phyloP scores from a whole-genome alignment of 2,329 filamentous ascomycete genomes.

The Thermoascus crustaceus region DNA sequence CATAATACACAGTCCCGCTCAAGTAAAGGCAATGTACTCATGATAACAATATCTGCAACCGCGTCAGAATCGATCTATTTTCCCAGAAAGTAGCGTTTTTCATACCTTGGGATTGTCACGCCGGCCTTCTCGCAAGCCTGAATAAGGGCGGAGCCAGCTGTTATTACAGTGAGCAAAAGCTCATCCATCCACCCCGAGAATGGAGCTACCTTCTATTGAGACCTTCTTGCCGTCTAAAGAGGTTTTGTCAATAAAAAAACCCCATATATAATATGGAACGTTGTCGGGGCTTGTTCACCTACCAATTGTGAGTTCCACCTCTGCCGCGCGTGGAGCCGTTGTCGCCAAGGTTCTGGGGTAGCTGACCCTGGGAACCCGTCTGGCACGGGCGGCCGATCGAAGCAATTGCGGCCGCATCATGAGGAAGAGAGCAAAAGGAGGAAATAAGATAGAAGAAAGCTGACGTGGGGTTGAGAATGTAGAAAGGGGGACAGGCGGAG shows the following conservation, averaged over 20 bases:
- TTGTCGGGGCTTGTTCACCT: too few species aligned
- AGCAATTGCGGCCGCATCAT: constrained; percentile 59
- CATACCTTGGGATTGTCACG: constrained; percentile 73
- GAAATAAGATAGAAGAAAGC: constrained; percentile 8
- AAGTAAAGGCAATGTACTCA: constrained; percentile 56
- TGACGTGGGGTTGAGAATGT: constrained; percentile 11
- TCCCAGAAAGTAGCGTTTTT: constrained; percentile 7
- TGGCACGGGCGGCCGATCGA: constrained; percentile 52
- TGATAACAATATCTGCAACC: constrained; percentile 85
- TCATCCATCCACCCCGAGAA: neutral
- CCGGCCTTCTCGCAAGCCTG: constrained; percentile 99
- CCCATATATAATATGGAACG: constrained; percentile 53
- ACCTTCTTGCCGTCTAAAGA: constrained; percentile 88
- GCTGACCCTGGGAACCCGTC: constrained; percentile 44
- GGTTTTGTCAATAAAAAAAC: constrained; percentile 29
- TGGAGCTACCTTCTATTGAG: constrained; percentile 76
- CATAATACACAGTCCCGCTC: constrained; percentile 12
- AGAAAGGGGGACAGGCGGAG: constrained; percentile 13
- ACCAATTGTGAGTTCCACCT: constrained; percentile 97
- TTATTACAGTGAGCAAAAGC: constrained; percentile 20
- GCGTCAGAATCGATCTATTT: constrained; percentile 24
- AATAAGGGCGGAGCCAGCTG: constrained; percentile 92
- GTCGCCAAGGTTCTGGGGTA: constrained; percentile 74
- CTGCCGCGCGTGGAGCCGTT: constrained; percentile 68
- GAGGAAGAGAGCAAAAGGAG: constrained; percentile 16